phyloP scores from a whole-genome alignment of 2,329 filamentous ascomycete genomes.

The Cyphellophora attinorum region DNA sequence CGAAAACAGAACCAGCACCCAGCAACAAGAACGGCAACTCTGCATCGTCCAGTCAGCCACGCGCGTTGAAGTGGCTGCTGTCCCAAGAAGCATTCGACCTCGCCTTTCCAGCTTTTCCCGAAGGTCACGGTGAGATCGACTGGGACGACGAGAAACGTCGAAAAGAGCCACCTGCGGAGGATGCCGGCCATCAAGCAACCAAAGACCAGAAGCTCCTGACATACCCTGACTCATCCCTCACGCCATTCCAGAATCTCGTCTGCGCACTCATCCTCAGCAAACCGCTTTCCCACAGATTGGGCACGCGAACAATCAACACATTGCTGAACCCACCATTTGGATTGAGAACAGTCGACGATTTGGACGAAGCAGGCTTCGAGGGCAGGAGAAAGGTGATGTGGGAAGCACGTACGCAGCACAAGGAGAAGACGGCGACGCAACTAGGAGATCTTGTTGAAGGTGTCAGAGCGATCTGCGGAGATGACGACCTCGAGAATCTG shows the following conservation, averaged over 20 bases:
- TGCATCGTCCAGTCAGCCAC: neutral
- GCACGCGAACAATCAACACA: conserved; percentile 33
- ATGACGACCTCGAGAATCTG: conserved; percentile 5
- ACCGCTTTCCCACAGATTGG: conserved; percentile 34
- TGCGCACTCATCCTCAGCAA: conserved; percentile 34
- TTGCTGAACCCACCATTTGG: conserved; percentile 34
- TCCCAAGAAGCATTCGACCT: neutral
- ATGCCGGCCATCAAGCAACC: neutral
- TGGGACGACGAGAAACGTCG: neutral
- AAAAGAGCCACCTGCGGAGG: neutral
- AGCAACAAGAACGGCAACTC: neutral
- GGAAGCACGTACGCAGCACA: conserved; percentile 35
- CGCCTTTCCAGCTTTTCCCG: neutral
- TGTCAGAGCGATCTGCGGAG: conserved; percentile 22
- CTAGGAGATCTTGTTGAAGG: conserved; percentile 10
- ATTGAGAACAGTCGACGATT: conserved; percentile 31
- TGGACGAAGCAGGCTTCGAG: conserved; percentile 28
- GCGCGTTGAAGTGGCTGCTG: neutral
- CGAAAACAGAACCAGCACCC: neutral
- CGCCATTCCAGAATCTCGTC: conserved; percentile 36
- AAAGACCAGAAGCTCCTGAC: neutral
- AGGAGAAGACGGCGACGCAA: conserved; percentile 32
- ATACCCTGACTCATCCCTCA: conserved; percentile 13
- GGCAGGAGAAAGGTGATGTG: conserved; percentile 29
- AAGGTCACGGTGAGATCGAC: conserved; percentile 1